Percentiles rank a stretch among this genome's conserved stretches.
Conservation (phyloP, 305 asterid genomes). For the Plantago coronopus region DNA sequence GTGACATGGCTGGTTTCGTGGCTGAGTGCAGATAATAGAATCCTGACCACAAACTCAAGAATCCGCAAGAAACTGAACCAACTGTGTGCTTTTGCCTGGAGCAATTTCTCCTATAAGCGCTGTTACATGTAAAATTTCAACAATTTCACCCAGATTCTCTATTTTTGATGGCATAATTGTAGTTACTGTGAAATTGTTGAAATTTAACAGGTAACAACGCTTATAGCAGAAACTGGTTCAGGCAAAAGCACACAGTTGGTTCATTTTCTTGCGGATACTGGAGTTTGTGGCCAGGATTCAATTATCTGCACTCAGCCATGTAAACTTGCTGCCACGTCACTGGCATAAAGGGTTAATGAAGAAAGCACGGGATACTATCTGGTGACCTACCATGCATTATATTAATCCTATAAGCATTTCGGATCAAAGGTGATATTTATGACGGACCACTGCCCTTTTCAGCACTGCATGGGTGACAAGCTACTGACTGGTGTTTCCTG, state of each 20-base stretch:
- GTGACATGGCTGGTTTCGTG: constrained; percentile 85
- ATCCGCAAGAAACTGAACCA: constrained; percentile 90
- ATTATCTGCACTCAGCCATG: constrained; percentile 94
- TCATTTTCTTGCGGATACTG: constrained; percentile 86
- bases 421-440: constrained; percentile 57
- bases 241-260: constrained; percentile 98
- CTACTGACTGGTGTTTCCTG: constrained; percentile 62
- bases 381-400: constrained; percentile 47
- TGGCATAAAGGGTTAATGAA: constrained; percentile 77
- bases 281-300: constrained; percentile 46
- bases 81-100: constrained; percentile 95
- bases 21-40: constrained; percentile 83
- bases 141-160: no score
- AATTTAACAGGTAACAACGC: no score
- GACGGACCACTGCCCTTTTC: constrained; percentile 85
- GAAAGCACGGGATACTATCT: constrained; percentile 56
- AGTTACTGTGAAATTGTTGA: no score
- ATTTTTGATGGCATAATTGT: no score
- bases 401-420: constrained; percentile 49
- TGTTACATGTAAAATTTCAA: constrained; percentile 44
- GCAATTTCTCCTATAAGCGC: constrained; percentile 87
- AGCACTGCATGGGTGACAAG: constrained; percentile 73
- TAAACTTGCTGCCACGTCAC: constrained; percentile 77
- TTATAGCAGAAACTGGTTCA: constrained; percentile 90
- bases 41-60: constrained; percentile 53